Evolutionary conservation across 2,329 filamentous ascomycete species (phyloP).

Genomic region (Coleophoma cylindrospora): DNA sequence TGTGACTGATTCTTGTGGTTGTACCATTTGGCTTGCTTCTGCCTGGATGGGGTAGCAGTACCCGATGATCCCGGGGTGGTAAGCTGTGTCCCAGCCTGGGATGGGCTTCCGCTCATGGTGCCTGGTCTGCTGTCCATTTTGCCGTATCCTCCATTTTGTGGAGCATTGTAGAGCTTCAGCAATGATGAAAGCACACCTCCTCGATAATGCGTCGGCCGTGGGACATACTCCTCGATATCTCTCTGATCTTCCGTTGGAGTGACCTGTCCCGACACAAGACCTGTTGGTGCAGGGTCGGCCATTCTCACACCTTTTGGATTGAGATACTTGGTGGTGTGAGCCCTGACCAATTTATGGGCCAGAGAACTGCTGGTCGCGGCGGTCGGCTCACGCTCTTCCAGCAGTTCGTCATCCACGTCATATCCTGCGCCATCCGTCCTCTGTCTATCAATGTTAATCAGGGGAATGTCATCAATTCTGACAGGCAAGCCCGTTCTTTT

Average conservation of each 20-base stretch:
- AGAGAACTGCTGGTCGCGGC: slow-evolving; percentile 28
- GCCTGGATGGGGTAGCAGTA: slow-evolving; percentile 26
- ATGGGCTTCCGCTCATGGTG: slow-evolving; percentile 29
- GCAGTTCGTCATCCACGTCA: slow-evolving; percentile 19
- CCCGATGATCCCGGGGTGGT: slow-evolving; percentile 37
- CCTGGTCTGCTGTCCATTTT: slow-evolving; percentile 17
- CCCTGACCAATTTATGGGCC: slow-evolving; percentile 37
- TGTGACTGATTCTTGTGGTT: slow-evolving; percentile 38
- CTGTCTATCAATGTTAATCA: slow-evolving; percentile 18
- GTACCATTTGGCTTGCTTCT: slow-evolving; percentile 25
- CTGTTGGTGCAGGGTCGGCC: slow-evolving; percentile 4
- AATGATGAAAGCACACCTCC: slow-evolving; percentile 70
- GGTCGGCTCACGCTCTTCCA: slow-evolving; percentile 7
- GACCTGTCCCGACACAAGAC: slow-evolving; percentile 36
- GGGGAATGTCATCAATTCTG: slow-evolving; percentile 26
- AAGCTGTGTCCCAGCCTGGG: slow-evolving; percentile 25
- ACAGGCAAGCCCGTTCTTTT: slow-evolving; percentile 14
- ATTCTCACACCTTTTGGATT: slow-evolving; percentile 11
- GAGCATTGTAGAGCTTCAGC: slow-evolving; percentile 62
- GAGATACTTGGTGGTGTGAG: slow-evolving; percentile 28
- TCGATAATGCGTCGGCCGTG: slow-evolving; percentile 62
- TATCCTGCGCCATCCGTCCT: slow-evolving; percentile 16
- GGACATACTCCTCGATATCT: slow-evolving; percentile 59
- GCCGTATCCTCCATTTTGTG: slow-evolving; percentile 14
- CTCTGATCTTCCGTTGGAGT: slow-evolving; percentile 34